A percentile compares a stretch with the other conserved stretches of the same genome.
phyloP scores from a whole-genome alignment of 2,329 filamentous ascomycete genomes.

The Lachnellula suecica region DNA sequence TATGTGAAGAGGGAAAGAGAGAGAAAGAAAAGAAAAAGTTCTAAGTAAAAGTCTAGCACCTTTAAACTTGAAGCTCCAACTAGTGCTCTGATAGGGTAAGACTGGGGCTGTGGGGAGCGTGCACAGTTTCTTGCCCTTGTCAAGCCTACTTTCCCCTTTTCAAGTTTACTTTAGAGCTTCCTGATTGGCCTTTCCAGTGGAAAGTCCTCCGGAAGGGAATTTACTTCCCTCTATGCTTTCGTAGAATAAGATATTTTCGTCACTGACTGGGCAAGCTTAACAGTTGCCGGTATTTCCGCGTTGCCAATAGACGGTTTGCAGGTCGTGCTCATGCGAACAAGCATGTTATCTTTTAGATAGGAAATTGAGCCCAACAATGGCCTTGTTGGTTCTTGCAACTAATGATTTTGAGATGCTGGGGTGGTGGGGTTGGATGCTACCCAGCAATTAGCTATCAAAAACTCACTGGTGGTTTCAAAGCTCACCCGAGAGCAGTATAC shows the following conservation, averaged over 20 bases:
- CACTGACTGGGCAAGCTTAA: slow-evolving; percentile 21
- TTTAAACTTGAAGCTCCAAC: too few species aligned
- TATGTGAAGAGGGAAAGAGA: too few species aligned
- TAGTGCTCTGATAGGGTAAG: too few species aligned
- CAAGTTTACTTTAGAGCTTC: too few species aligned
- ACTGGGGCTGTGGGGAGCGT: too few species aligned
- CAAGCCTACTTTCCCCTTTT: too few species aligned
- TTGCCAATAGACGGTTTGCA: not conserved
- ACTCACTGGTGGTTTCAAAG: not conserved
- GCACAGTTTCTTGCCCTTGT: too few species aligned
- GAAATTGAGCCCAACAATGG: not conserved
- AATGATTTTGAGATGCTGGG: not conserved
- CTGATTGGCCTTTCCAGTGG: too few species aligned
- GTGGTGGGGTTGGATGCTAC: not conserved
- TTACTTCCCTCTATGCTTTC: too few species aligned
- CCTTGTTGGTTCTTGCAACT: not conserved
- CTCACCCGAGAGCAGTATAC: not conserved
- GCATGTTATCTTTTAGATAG: not conserved
- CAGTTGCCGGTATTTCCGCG: not conserved
- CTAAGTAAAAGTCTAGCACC: too few species aligned
- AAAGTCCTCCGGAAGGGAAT: too few species aligned
- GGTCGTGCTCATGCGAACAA: not conserved
- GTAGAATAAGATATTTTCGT: not conserved
- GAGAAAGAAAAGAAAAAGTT: too few species aligned
- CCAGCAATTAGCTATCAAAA: not conserved